These are phyloP conservation scores for Boletus sp. DNA, from an alignment of 768 basidiomycete genomes.

Conservation along the genomic window DNA sequence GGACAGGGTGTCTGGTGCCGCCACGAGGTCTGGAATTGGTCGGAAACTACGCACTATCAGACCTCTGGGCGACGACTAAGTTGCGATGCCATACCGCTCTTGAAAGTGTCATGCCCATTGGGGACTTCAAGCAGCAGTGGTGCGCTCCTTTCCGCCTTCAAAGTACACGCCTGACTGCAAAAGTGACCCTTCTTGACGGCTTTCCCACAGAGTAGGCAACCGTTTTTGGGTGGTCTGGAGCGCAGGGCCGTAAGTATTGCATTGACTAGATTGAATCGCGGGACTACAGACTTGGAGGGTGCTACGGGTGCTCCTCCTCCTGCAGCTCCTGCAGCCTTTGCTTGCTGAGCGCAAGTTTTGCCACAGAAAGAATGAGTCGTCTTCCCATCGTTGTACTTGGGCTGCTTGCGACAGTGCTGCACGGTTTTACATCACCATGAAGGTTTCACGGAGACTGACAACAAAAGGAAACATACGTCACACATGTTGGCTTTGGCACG, in stretches of 20 bases:
- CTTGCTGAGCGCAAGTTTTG: slow-evolving; percentile 57
- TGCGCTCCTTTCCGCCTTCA: slow-evolving; percentile 51
- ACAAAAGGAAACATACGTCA: slow-evolving; percentile 39
- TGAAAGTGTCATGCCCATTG: slow-evolving; percentile 57
- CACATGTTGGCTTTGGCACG: slow-evolving; percentile 41
- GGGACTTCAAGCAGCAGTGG: slow-evolving; percentile 61
- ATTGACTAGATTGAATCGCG: slow-evolving; percentile 18
- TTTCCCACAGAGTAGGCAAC: slow-evolving; percentile 61
- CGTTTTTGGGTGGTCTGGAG: slow-evolving; percentile 36
- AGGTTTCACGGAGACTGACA: neutral
- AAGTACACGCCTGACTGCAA: slow-evolving; percentile 53
- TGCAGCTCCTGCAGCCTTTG: slow-evolving; percentile 29
- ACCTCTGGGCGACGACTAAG: neutral
- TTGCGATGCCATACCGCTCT: slow-evolving; percentile 46
- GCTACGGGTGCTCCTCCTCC: slow-evolving; percentile 23
- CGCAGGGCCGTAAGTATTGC: slow-evolving; percentile 32
- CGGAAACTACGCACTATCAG: slow-evolving; percentile 42
- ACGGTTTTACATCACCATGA: slow-evolving; percentile 6
- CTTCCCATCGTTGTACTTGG: slow-evolving; percentile 56
- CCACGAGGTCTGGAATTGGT: slow-evolving; percentile 71
- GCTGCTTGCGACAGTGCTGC: slow-evolving; percentile 57
- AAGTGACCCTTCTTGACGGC: slow-evolving; percentile 61
- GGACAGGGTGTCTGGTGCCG: slow-evolving; percentile 58
- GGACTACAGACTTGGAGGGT: slow-evolving; percentile 32
- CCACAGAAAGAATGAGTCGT: slow-evolving; percentile 61